Evolutionary conservation across 352 stramenopile genomes (phyloP).

Genomic region (Globisporangium orthogonon): DNA sequence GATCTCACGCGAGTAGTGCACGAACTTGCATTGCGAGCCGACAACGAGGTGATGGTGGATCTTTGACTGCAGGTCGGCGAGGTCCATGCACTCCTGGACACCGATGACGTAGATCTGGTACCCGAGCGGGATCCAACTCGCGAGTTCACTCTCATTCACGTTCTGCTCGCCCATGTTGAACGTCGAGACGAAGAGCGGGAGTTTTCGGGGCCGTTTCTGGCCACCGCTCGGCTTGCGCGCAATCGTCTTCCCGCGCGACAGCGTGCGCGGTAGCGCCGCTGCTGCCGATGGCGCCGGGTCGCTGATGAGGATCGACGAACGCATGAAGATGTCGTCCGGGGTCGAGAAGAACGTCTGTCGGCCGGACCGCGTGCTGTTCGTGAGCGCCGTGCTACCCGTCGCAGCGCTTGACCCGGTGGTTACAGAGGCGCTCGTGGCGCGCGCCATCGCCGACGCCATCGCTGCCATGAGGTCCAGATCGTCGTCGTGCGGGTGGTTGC

Average conservation of each 20-base stretch:
- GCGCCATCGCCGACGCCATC: constrained; percentile 5
- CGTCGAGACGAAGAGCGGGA: constrained; percentile 70
- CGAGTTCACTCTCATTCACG: constrained; percentile 41
- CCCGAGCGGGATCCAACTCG: constrained; percentile 59
- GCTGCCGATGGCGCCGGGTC: not conserved
- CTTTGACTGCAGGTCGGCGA: constrained; percentile 61
- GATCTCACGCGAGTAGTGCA: constrained; percentile 77
- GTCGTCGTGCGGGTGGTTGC: constrained; percentile 8
- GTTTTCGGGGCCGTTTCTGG: constrained; percentile 24
- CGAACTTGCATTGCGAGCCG: constrained; percentile 50
- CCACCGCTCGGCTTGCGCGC: constrained; percentile 4
- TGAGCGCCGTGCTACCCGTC: not conserved
- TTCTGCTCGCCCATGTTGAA: constrained; percentile 87
- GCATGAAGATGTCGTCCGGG: constrained; percentile 12
- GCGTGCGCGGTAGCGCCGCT: constrained; percentile 1
- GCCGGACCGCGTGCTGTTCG: constrained; percentile 2
- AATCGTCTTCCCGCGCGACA: not conserved
- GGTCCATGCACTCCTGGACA: constrained; percentile 77
- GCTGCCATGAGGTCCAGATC: constrained; percentile 13
- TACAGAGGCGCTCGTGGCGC: not conserved
- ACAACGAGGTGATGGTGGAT: constrained; percentile 55
- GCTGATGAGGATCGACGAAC: constrained; percentile 8
- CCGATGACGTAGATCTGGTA: constrained; percentile 19
- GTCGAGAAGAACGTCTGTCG: constrained; percentile 3
- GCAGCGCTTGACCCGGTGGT: not conserved